Evolutionary conservation across 331 rosid species (phyloP).

Genomic region (Phaseolus coccineus): DNA sequence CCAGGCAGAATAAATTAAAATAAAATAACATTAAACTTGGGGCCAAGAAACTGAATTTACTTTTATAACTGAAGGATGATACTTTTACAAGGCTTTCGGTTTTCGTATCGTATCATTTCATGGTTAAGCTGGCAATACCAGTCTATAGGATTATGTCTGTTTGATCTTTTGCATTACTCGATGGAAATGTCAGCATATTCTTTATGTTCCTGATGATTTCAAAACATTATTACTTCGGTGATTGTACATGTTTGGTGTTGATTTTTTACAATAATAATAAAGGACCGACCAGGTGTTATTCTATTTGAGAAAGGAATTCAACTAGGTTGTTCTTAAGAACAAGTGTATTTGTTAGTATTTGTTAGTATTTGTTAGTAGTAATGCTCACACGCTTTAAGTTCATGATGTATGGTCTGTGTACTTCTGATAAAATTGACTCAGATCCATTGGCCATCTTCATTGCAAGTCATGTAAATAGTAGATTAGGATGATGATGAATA

Average conservation of each 20-base stretch:
- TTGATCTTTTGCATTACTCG: not conserved
- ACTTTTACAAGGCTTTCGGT: not conserved
- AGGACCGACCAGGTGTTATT: not conserved
- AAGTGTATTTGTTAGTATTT: not conserved
- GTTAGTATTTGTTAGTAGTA: not conserved
- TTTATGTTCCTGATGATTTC: slow-evolving; percentile 15
- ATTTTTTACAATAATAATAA: not conserved
- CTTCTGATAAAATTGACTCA: not conserved
- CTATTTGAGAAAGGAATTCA: not conserved
- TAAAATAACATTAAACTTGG: not conserved
- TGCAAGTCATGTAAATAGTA: not conserved
- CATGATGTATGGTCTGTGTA: not conserved
- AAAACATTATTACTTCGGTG: not conserved
- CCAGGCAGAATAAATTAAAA: not conserved
- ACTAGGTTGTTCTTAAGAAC: not conserved
- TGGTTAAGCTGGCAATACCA: not conserved
- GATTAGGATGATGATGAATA: not conserved
- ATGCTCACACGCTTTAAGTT: not conserved
- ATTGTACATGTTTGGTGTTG: not conserved
- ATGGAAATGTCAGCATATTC: not conserved
- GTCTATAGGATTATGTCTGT: not conserved
- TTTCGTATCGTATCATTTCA: not conserved
- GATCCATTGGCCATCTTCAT: not conserved
- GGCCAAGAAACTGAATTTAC: slow-evolving; percentile 1
- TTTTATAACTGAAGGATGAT: slow-evolving; percentile 8